Conservation (phyloP, 768 basidiomycete genomes). For the Pleurotus cornucopiae region DNA sequence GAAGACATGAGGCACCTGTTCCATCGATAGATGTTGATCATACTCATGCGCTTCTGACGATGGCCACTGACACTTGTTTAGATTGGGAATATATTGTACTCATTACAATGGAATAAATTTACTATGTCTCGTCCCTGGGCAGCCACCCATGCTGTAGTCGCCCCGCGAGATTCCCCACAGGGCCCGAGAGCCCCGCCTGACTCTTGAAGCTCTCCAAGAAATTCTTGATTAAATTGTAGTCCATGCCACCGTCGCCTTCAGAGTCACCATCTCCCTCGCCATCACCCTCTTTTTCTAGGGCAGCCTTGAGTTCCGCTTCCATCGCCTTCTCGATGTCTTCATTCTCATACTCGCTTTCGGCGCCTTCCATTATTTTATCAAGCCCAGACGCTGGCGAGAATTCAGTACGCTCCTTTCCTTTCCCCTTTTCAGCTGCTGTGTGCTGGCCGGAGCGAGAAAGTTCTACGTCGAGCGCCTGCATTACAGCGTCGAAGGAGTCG, state of each 20-base stretch:
- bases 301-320: slow-evolving; percentile 78
- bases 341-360: slow-evolving; percentile 47
- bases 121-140: slow-evolving; percentile 1
- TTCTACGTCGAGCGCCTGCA: slow-evolving; percentile 92
- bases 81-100: too few relatives aligned
- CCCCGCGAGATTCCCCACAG: slow-evolving; percentile 87
- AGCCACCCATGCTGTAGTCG: slow-evolving; percentile 71
- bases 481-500: slow-evolving; percentile 92
- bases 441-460: slow-evolving; percentile 31
- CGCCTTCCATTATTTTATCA: slow-evolving; percentile 22
- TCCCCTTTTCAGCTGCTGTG: slow-evolving; percentile 21
- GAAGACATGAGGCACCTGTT: too few relatives aligned
- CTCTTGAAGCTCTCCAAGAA: slow-evolving; percentile 95
- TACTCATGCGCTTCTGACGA: too few relatives aligned
- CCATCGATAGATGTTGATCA: too few relatives aligned
- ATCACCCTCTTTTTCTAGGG: slow-evolving; percentile 49
- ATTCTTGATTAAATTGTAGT: slow-evolving; percentile 94
- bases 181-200: slow-evolving; percentile 86
- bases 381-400: not conserved
- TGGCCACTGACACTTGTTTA: too few relatives aligned
- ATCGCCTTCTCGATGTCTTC: slow-evolving; percentile 80
- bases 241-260: slow-evolving; percentile 46
- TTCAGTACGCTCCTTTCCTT: slow-evolving; percentile 43
- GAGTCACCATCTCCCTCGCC: slow-evolving; percentile 45
- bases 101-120: not conserved